phyloP scores from a whole-genome alignment of 257 asterid genomes.

The Solanum pimpinellifolium region DNA sequence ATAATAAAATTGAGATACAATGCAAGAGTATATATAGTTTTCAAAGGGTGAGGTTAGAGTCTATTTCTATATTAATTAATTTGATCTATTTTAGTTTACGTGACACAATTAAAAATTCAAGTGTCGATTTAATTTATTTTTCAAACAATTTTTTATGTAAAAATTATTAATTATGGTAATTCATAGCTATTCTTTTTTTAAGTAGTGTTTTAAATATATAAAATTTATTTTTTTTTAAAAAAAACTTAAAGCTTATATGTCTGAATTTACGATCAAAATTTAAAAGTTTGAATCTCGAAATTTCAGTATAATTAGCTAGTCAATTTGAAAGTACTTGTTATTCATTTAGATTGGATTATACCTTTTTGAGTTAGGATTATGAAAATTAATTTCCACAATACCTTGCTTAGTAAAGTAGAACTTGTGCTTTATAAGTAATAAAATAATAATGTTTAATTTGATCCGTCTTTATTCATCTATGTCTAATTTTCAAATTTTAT shows the following conservation, averaged over 20 bases:
- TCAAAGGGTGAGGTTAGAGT: background rate
- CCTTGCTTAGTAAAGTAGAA: background rate
- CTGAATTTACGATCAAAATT: background rate
- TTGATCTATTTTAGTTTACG: too few relatives aligned
- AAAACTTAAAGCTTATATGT: background rate
- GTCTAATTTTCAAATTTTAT: background rate
- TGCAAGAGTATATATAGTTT: background rate
- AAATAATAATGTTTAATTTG: background rate
- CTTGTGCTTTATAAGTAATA: background rate
- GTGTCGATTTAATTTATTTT: background rate
- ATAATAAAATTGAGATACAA: background rate
- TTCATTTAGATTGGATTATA: background rate
- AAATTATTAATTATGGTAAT: background rate
- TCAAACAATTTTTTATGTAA: background rate
- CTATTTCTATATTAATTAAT: too few relatives aligned
- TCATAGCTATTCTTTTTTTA: background rate
- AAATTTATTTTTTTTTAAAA: background rate
- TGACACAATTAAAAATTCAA: background rate
- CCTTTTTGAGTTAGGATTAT: background rate
- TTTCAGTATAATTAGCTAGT: background rate
- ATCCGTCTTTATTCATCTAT: background rate
- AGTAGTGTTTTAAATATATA: background rate
- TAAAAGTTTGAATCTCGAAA: background rate
- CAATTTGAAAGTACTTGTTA: background rate
- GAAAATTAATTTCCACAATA: background rate